Evolutionary conservation across 805 yeast species (phyloP).

Genomic region (Wickerhamiella cacticola): DNA sequence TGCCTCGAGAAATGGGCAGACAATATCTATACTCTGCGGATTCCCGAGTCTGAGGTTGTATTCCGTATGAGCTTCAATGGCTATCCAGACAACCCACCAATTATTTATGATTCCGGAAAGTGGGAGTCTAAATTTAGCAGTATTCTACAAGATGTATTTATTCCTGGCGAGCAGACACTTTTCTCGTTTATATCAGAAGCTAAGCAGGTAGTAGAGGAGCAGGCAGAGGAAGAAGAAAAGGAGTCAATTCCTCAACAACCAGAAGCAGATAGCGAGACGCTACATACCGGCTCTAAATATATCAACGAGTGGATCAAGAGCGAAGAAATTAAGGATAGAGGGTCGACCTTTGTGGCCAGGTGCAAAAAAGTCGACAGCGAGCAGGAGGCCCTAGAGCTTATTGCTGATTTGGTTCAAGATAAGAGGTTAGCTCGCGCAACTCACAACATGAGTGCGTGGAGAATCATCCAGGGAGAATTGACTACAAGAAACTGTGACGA

Average conservation of each 20-base stretch:
- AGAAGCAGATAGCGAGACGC: too few species aligned
- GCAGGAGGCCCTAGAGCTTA: slow-evolving; percentile 48
- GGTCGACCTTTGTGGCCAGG: slow-evolving; percentile 73
- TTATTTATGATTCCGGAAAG: slow-evolving; percentile 12
- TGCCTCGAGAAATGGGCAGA: slow-evolving; percentile 30
- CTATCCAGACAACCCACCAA: slow-evolving; percentile 48
- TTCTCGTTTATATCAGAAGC: slow-evolving; percentile 9
- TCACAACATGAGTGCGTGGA: slow-evolving; percentile 82
- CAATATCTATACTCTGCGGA: slow-evolving; percentile 39
- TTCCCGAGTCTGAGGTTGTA: slow-evolving; percentile 48
- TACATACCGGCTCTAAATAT: slow-evolving; percentile 11
- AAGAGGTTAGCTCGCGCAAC: slow-evolving; percentile 52
- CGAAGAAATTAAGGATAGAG: slow-evolving; percentile 69
- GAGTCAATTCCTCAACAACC: too few species aligned
- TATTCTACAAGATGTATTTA: slow-evolving; percentile 13
- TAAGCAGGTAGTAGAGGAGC: neutral
- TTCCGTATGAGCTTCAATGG: slow-evolving; percentile 64
- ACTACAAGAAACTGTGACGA: slow-evolving; percentile 81
- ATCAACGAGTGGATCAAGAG: slow-evolving; percentile 66
- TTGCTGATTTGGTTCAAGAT: slow-evolving; percentile 48
- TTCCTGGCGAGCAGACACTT: neutral
- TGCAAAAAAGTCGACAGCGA: slow-evolving; percentile 50
- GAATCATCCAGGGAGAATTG: slow-evolving; percentile 50
- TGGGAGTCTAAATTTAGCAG: slow-evolving; percentile 15
- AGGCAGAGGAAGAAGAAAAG: too few species aligned